phyloP scores from a whole-genome alignment of 129 eudicot genomes.

The sunflower (Helianthus annuus) region DNA sequence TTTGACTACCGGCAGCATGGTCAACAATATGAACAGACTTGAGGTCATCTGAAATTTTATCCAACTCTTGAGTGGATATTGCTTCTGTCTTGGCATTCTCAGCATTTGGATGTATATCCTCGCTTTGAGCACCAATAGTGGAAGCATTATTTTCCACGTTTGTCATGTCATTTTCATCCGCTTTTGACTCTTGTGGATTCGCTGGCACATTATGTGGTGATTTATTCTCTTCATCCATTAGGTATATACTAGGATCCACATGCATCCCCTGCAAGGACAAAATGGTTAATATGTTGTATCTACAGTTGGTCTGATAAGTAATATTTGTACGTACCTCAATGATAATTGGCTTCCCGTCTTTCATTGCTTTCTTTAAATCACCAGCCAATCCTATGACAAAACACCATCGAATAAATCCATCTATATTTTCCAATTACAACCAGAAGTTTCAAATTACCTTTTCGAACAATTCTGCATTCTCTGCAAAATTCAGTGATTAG shows the following conservation, averaged over 20 bases:
- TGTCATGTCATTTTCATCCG: conserved; percentile 35
- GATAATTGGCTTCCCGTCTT: conserved; percentile 97
- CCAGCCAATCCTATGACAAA: conserved; percentile 83
- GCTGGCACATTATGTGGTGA: conserved; percentile 40
- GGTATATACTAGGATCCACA: conserved; percentile 96
- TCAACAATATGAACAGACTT: conserved; percentile 46
- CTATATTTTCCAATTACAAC: not conserved
- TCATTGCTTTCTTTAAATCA: conserved; percentile 99
- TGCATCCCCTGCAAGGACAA: conserved; percentile 74
- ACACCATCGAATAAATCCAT: not conserved
- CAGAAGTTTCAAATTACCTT: conserved; percentile 54
- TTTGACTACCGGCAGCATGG: conserved; percentile 43
- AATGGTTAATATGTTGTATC: not conserved
- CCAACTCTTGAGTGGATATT: conserved; percentile 28
- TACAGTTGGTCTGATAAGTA: not conserved
- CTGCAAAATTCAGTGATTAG: conserved; percentile 96
- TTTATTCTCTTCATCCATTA: conserved; percentile 93
- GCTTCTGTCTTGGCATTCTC: conserved; percentile 34
- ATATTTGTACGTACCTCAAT: conserved; percentile 76
- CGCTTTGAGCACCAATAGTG: conserved; percentile 29
- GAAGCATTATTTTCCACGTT: conserved; percentile 30
- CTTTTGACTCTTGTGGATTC: conserved; percentile 44
- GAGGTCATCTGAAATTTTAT: conserved; percentile 45
- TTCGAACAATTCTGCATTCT: conserved; percentile 96
- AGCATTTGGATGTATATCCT: conserved; percentile 22